Percentiles rank a stretch among this genome's conserved stretches.
phyloP scores from a whole-genome alignment of 192 early-diverging fungal genomes.

The Linnemannia exigua region DNA sequence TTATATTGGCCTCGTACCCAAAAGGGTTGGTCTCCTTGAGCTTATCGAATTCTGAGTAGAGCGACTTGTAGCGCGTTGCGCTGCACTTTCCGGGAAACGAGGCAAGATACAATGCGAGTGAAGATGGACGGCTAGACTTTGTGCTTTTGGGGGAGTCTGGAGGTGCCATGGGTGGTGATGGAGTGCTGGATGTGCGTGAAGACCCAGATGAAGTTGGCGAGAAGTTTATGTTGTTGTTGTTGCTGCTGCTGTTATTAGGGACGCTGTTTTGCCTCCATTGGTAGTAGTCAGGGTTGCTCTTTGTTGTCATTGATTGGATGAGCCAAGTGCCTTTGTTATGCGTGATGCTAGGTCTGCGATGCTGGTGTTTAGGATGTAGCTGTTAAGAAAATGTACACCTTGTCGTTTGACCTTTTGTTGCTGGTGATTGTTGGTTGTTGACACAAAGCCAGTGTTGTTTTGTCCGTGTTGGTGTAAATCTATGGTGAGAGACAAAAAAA shows the following conservation, averaged over 20 bases:
- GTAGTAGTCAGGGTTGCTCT: slow-evolving; percentile 13
- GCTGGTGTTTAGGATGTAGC: too few species aligned
- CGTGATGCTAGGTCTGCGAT: too few species aligned
- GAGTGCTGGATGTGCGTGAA: background rate
- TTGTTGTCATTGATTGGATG: background rate
- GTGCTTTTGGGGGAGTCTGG: slow-evolving; percentile 19
- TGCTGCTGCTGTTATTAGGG: background rate
- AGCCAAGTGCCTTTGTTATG: too few species aligned
- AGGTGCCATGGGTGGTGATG: slow-evolving; percentile 10
- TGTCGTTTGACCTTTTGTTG: too few species aligned
- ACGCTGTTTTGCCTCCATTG: slow-evolving; percentile 22
- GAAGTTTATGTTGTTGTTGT: slow-evolving; percentile 18
- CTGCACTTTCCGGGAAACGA: slow-evolving; percentile 42
- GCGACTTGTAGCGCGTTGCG: slow-evolving; percentile 46
- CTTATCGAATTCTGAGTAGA: slow-evolving; percentile 62
- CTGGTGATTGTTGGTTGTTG: too few species aligned
- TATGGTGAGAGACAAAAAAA: too few species aligned
- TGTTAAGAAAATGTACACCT: too few species aligned
- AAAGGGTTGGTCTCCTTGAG: slow-evolving; percentile 57
- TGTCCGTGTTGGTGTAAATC: background rate
- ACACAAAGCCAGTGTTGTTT: too few species aligned
- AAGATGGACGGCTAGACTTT: slow-evolving; percentile 23
- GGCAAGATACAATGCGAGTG: slow-evolving; percentile 39
- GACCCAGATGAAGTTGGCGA: background rate
- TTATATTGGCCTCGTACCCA: slow-evolving; percentile 58